phyloP scores from a whole-genome alignment of 73 alveolate genomes.

The Halteria grandinella region DNA sequence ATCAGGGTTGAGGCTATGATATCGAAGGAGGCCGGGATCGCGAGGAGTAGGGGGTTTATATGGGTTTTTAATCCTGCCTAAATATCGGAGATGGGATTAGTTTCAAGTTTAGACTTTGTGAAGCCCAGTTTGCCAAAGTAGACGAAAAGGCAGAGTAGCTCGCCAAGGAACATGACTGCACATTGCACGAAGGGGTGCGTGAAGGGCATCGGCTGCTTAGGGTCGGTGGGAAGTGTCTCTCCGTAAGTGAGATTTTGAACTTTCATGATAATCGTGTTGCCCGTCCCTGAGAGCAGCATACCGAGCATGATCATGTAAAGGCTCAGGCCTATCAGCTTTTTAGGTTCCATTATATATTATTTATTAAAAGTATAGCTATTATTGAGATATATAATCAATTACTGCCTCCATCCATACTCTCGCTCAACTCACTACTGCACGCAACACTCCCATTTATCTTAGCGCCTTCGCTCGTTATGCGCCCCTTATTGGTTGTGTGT shows the following conservation, averaged over 20 bases:
- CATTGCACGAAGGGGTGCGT: slow-evolving; percentile 77
- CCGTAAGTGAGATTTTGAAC: slow-evolving; percentile 63
- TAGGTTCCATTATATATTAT: neutral
- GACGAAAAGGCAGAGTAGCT: slow-evolving; percentile 63
- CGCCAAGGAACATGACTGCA: slow-evolving; percentile 77
- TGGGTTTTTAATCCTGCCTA: too few species aligned
- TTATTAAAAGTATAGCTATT: too few species aligned
- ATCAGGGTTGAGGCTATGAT: slow-evolving; percentile 72
- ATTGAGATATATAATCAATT: too few species aligned
- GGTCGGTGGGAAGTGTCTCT: slow-evolving; percentile 29
- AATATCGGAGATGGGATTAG: too few species aligned
- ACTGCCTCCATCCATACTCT: too few species aligned
- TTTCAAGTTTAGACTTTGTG: neutral
- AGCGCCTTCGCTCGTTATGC: too few species aligned
- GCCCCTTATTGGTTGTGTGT: too few species aligned
- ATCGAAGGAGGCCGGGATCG: slow-evolving; percentile 86
- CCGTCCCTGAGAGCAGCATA: slow-evolving; percentile 76
- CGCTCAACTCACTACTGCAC: too few species aligned
- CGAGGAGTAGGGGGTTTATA: slow-evolving; percentile 65
- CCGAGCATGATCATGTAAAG: slow-evolving; percentile 72
- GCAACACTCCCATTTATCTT: too few species aligned
- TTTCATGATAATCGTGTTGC: slow-evolving; percentile 80
- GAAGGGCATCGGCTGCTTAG: slow-evolving; percentile 51
- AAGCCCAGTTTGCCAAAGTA: slow-evolving; percentile 25
- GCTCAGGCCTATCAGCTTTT: neutral